These are phyloP conservation scores for Plantago major DNA, from an alignment of 257 asterid genomes.

Conservation along the genomic window DNA sequence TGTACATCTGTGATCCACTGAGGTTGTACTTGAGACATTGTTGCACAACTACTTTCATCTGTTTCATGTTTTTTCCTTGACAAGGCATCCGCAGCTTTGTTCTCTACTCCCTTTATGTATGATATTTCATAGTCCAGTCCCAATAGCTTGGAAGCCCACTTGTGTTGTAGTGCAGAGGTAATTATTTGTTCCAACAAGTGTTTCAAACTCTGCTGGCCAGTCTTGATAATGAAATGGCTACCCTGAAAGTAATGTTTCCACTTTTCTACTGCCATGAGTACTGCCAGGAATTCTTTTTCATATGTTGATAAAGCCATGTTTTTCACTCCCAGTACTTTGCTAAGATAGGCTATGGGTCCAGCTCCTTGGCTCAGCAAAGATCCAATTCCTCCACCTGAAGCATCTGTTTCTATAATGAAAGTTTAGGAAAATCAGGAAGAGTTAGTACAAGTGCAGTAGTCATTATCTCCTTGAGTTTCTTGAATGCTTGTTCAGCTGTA, in stretches of 20 bases:
- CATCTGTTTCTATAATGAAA: neutral
- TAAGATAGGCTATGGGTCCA: neutral
- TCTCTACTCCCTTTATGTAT: neutral
- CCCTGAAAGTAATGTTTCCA: neutral
- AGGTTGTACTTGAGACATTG: neutral
- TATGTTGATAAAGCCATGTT: too few species aligned
- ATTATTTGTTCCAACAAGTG: neutral
- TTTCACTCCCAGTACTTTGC: neutral
- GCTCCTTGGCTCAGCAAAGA: neutral
- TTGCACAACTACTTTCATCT: neutral
- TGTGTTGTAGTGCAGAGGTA: neutral
- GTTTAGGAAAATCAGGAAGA: neutral
- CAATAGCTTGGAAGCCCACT: neutral
- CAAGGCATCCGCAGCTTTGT: neutral
- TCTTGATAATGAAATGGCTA: neutral
- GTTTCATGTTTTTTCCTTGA: neutral
- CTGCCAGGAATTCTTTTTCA: neutral
- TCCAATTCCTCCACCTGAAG: neutral
- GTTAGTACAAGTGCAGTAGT: neutral
- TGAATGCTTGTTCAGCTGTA: neutral
- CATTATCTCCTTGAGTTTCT: neutral
- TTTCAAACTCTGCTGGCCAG: neutral
- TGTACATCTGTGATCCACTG: neutral
- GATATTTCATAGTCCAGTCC: neutral
- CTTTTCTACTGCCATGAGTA: neutral